Base-by-base conservation (phyloP, 768 basidiomycete species). In the Trametes meyenii region DNA sequence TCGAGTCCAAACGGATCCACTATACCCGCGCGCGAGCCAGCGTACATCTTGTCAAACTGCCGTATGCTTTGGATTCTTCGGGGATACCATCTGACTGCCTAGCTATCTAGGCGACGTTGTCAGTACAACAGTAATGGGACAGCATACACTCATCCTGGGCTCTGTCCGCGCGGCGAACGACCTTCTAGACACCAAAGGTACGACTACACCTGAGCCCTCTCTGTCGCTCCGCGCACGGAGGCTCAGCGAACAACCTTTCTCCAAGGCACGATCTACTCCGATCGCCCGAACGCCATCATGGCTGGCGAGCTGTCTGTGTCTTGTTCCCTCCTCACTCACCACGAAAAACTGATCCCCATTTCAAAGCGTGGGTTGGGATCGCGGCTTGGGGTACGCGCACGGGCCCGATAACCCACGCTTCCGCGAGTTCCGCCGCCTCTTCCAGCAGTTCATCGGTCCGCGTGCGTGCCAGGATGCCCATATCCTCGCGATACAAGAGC, bases 341-440 rank as follows among this genome's bases (percentile, higher is more conserved):
- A 50, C 11, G 16, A 23, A n/a, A 19, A 16, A 26, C 21, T 35
- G 38, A 13, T 29, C 1, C 6, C 6, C 19, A 1, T 12, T 10
- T 6, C 8, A n/a, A 50, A 76, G 74, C 0, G 72, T 74, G 1
- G 75, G 76, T 2, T 76, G 75, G 75, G 65, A 74, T 21, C 70
- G 67, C 21, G 76, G 75, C 0, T 60, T 77, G 2, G 75, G 76
- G 10, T 77, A 77, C 50, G 67, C 72, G 2, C 70, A 68, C 17
- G 73, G 72, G 1, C 71, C 74, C 35, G 64, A 72, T 29, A 69
- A 69, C 49, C 60, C 67, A 4, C 74, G 75, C 10, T 77, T 77
- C 66, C 70, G 70, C 35, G 74, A 75, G 51, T 70, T 77, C 55
- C 67, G 76, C 21, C 66, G 71, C 16, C 59, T 78, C 11, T 74